Base-by-base conservation (phyloP, 208 protist species). In the Trypanosoma platydactyli region DNA sequence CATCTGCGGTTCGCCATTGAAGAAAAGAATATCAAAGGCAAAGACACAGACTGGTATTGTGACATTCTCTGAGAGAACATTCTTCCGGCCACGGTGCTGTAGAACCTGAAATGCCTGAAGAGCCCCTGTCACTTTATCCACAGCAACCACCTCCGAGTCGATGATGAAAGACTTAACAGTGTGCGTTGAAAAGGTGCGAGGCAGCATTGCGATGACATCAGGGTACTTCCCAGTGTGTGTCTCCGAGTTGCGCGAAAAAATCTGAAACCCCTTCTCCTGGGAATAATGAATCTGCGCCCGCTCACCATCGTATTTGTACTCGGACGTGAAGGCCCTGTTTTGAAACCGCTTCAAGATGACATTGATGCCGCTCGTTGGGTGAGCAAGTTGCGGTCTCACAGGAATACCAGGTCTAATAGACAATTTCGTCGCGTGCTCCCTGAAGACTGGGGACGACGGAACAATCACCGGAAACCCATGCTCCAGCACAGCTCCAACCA, bases 241-340 rank as follows among this genome's bases (percentile, higher is more conserved):
- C 76, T 99, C 98, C 0, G 96, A 90, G 71, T 99, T 99, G 53
- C 99, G 89, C 33, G 90, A 98, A 86, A 98, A 99, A 16, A 99
- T 98, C 25, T 88, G 75, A 71, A 98, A 85, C 15, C 80, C 83
- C 6, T 78, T 76, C 41, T 58, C 79, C n/a, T 79, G 54, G 20
- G 76, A 55, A 73, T 94, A 97, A 72, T 98, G 95, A 65, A 98
- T 94, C 80, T 99, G 97, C 12, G 95, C 97, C 1, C 98, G 76
- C 86, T 99, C 97, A 13, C 99, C 99, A 81, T 99, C 99, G 76
- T 99, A 99, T 80, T 99, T 99, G 80, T 98, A 99, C 80, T 99
- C 99, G 56, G 97, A 99, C 6, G 98, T 99, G 75, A 99, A 99
- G 4, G 71, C 51, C 55, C 80, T 86, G 15, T 77, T 83, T 27